Percentiles rank a stretch among this genome's conserved stretches.
phyloP scores from a whole-genome alignment of 1,284 basidiomycete genomes.

The Cutaneotrichosporon sp. region DNA sequence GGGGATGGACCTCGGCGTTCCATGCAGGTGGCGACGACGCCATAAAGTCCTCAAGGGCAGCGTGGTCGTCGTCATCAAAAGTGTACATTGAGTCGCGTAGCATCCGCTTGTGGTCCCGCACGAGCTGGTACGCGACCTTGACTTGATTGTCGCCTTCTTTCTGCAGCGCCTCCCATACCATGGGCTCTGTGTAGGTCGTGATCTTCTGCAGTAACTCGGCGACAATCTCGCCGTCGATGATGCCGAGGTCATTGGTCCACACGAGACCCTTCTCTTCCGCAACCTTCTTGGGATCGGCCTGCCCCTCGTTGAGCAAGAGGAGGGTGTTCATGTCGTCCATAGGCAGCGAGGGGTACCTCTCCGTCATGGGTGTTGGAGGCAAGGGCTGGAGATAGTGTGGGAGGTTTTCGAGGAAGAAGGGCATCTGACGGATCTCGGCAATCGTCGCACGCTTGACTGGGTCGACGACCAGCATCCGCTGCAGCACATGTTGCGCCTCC shows the following conservation, averaged over 20 bases:
- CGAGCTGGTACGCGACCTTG: slow-evolving; percentile 92
- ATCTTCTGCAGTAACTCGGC: slow-evolving; percentile 73
- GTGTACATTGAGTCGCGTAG: slow-evolving; percentile 59
- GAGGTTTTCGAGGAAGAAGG: slow-evolving; percentile 82
- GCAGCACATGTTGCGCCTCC: slow-evolving; percentile 72
- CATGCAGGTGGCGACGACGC: slow-evolving; percentile 53
- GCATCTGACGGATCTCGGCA: slow-evolving; percentile 78
- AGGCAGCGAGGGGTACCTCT: slow-evolving; percentile 38
- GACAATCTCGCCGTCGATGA: slow-evolving; percentile 84
- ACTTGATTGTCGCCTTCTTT: slow-evolving; percentile 88
- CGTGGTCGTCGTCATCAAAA: slow-evolving; percentile 41
- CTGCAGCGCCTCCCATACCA: slow-evolving; percentile 78
- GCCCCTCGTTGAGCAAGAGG: slow-evolving; percentile 40
- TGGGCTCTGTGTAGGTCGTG: slow-evolving; percentile 69
- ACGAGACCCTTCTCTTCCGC: slow-evolving; percentile 48
- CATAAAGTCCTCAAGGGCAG: slow-evolving; percentile 52
- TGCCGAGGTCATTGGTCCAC: slow-evolving; percentile 59
- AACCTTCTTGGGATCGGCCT: slow-evolving; percentile 42
- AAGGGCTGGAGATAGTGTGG: slow-evolving; percentile 79
- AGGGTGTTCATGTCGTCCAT: slow-evolving; percentile 45
- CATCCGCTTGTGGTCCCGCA: slow-evolving; percentile 80
- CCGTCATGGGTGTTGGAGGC: slow-evolving; percentile 63
- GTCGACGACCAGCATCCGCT: slow-evolving; percentile 82
- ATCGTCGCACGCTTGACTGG: slow-evolving; percentile 89
- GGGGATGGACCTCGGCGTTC: slow-evolving; percentile 48